Conservation (phyloP, 169 alveolate species). For the Cryptosporidium sp. region DNA sequence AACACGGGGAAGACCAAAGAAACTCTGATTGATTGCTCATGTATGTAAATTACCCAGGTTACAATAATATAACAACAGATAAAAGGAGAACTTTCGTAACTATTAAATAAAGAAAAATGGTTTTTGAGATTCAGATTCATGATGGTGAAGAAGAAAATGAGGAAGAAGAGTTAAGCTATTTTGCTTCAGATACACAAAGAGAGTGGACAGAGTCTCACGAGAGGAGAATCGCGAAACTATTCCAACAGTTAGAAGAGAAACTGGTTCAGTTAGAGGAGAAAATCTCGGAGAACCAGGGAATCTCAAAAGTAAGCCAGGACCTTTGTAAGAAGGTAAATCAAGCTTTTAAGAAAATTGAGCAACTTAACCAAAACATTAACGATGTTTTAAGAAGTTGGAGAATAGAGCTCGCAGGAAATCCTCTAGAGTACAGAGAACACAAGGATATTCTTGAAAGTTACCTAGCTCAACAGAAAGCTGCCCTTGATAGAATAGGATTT, state of each 20-base stretch:
- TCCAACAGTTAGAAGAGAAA: not conserved
- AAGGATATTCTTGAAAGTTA: slow-evolving; percentile 8
- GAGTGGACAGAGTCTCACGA: slow-evolving; percentile 1
- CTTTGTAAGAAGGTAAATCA: not conserved
- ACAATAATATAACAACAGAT: not conserved
- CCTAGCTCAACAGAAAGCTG: not conserved
- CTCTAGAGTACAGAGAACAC: slow-evolving; percentile 11
- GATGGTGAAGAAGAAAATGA: slow-evolving; percentile 32
- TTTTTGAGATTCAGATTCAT: slow-evolving; percentile 3
- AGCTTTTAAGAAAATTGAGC: slow-evolving; percentile 4
- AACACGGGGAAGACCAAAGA: no score
- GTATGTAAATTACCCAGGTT: no score
- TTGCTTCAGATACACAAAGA: not conserved
- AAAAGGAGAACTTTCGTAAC: no score
- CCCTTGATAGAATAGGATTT: not conserved
- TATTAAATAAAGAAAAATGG: not conserved
- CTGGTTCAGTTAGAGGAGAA: not conserved
- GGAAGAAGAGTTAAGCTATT: not conserved
- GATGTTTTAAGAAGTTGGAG: slow-evolving; percentile 35
- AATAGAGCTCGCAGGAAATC: slow-evolving; percentile 55
- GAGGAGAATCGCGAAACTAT: not conserved
- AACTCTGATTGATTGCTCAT: not conserved
- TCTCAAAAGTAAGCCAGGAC: not conserved
- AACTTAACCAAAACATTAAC: slow-evolving; percentile 4
- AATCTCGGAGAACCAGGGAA: not conserved